Conservation (phyloP, 2,329 filamentous ascomycete genomes). For the Claviceps humidiphila region DNA sequence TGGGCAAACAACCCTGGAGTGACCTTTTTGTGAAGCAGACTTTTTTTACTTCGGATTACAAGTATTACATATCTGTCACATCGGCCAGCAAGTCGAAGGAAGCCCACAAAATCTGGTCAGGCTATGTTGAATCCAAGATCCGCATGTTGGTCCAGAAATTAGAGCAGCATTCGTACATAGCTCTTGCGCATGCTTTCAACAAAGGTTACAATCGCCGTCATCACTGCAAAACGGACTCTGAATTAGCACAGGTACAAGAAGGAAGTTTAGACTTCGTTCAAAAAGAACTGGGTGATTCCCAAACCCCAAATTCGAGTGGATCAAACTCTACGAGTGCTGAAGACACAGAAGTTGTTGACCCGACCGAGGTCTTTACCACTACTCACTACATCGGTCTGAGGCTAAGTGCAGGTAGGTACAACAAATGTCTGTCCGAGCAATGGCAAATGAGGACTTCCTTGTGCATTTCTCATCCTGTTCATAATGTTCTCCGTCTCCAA, state of each 20-base stretch:
- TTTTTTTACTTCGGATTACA: conserved; percentile 88
- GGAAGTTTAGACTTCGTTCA: conserved; percentile 35
- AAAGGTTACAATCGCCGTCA: conserved; percentile 84
- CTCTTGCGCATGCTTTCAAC: conserved; percentile 79
- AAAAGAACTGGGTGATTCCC: conserved; percentile 23
- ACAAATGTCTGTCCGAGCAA: neutral
- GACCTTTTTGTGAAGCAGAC: conserved; percentile 80
- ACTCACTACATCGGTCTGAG: conserved; percentile 92
- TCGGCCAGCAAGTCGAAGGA: conserved; percentile 74
- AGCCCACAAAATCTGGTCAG: conserved; percentile 75
- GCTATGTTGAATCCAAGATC: conserved; percentile 86
- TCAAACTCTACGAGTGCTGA: conserved; percentile 28
- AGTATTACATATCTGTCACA: conserved; percentile 87
- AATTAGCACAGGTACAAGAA: conserved; percentile 40
- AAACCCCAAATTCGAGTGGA: neutral
- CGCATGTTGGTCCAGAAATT: conserved; percentile 72
- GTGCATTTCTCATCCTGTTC: neutral
- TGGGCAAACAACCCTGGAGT: conserved; percentile 67
- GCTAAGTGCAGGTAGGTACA: conserved; percentile 53
- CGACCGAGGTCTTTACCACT: conserved; percentile 59
- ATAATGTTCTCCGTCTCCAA: neutral
- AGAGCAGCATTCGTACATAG: conserved; percentile 67
- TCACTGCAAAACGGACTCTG: conserved; percentile 42
- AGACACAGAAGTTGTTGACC: conserved; percentile 19
- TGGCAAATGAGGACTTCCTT: neutral